Conservation (phyloP, 495 filamentous ascomycete species). For the Jackrogersella minutella region DNA sequence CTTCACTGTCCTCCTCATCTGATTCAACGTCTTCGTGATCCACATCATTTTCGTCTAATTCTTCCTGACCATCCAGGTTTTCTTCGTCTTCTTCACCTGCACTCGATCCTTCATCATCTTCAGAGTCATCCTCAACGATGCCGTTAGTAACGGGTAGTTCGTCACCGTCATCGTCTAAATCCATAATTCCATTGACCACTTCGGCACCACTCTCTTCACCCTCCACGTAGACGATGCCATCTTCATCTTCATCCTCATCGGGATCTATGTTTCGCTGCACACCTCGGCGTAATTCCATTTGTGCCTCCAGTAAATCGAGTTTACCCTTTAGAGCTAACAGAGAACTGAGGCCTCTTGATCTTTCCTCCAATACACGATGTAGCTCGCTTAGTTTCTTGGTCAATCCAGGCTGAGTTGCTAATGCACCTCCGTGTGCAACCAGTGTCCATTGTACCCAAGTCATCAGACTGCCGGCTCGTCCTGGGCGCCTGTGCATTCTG, state of each 20-base stretch:
- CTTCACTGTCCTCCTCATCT: constrained; percentile 56
- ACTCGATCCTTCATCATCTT: constrained; percentile 53
- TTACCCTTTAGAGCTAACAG: constrained; percentile 91
- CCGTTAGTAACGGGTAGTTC: constrained; percentile 48
- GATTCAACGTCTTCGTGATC: constrained; percentile 54
- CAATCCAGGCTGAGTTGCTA: constrained; percentile 81
- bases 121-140: constrained; percentile 49
- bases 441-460: constrained; percentile 96
- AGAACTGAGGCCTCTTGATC: constrained; percentile 80
- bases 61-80: constrained; percentile 49
- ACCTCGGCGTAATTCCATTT: constrained; percentile 77
- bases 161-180: constrained; percentile 44
- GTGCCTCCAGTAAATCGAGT: constrained; percentile 87
- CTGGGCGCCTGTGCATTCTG: constrained; percentile 84
- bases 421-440: constrained; percentile 91
- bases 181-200: constrained; percentile 52
- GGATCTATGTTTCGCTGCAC: constrained; percentile 55
- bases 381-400: constrained; percentile 78
- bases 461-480: constrained; percentile 89
- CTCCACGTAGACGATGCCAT: constrained; percentile 87
- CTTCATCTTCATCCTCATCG: constrained; percentile 70
- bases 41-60: constrained; percentile 55
- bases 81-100: constrained; percentile 50
- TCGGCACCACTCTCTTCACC: constrained; percentile 67
- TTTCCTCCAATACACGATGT: constrained; percentile 82